Percentiles rank a stretch among this genome's conserved stretches.
These are phyloP conservation scores for Coix lacrymajobi DNA, from an alignment of 176 grass and related monocot genomes.

Conservation along the genomic window DNA sequence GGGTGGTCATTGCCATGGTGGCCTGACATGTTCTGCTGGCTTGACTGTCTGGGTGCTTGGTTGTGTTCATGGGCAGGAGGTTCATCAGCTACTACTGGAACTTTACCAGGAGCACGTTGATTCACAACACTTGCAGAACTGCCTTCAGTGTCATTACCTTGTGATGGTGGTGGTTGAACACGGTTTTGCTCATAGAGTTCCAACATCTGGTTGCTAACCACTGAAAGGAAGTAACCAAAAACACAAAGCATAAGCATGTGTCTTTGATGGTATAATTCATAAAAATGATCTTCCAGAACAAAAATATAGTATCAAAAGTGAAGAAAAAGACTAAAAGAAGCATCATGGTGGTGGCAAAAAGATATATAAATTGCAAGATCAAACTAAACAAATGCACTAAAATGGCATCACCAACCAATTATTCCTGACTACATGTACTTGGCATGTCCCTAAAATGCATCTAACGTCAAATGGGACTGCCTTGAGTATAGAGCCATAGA, in stretches of 20 bases:
- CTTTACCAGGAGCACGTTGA: slow-evolving; percentile 34
- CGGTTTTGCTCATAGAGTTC: slow-evolving; percentile 91
- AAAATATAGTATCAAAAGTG: background rate
- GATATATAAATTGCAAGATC: background rate
- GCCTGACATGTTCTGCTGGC: slow-evolving; percentile 3
- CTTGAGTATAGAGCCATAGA: background rate
- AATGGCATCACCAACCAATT: background rate
- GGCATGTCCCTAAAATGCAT: background rate
- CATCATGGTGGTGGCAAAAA: slow-evolving; percentile 16
- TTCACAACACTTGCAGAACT: slow-evolving; percentile 44
- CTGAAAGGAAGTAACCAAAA: slow-evolving; percentile 43
- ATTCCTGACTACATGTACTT: background rate
- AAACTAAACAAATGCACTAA: background rate
- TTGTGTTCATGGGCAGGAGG: slow-evolving; percentile 30
- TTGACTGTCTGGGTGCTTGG: slow-evolving; percentile 19
- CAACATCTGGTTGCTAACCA: slow-evolving; percentile 96
- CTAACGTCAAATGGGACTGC: background rate
- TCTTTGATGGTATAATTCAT: background rate
- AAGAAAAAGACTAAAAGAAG: background rate
- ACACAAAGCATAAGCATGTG: background rate
- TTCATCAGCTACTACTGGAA: slow-evolving; percentile 36
- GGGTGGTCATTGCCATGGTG: slow-evolving; percentile 26
- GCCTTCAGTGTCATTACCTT: slow-evolving; percentile 65
- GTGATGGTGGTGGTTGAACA: slow-evolving; percentile 30
- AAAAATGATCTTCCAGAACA: background rate